Conservation (phyloP, 768 basidiomycete genomes). For the Suillus paluster region DNA sequence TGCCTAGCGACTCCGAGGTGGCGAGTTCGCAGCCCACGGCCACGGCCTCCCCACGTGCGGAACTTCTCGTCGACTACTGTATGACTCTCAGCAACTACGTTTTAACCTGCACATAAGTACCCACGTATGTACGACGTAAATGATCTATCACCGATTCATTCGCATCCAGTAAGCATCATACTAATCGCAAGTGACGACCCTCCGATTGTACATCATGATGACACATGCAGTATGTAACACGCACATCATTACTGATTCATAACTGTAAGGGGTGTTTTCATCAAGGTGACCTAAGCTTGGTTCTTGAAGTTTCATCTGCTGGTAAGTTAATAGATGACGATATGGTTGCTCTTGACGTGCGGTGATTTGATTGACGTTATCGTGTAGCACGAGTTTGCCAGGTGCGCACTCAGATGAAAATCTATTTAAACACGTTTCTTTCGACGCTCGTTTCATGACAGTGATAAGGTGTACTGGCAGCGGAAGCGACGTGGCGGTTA, state of each 20-base stretch:
- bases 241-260: background rate
- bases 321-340: background rate
- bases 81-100: background rate
- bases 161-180: background rate
- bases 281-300: background rate
- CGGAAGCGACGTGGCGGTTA: background rate
- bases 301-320: background rate
- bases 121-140: background rate
- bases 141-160: background rate
- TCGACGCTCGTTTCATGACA: background rate
- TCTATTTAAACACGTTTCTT: background rate
- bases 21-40: background rate
- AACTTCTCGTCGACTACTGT: background rate
- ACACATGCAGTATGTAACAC: background rate
- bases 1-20: background rate
- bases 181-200: background rate
- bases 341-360: background rate
- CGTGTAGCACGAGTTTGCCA: background rate
- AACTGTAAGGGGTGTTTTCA: background rate
- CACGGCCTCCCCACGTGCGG: background rate
- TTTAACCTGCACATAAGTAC: background rate
- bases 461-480: background rate
- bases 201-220: background rate
- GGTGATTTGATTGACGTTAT: background rate
- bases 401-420: background rate